Conservation (phyloP, 768 basidiomycete species). For the Lyophyllum shimeji region DNA sequence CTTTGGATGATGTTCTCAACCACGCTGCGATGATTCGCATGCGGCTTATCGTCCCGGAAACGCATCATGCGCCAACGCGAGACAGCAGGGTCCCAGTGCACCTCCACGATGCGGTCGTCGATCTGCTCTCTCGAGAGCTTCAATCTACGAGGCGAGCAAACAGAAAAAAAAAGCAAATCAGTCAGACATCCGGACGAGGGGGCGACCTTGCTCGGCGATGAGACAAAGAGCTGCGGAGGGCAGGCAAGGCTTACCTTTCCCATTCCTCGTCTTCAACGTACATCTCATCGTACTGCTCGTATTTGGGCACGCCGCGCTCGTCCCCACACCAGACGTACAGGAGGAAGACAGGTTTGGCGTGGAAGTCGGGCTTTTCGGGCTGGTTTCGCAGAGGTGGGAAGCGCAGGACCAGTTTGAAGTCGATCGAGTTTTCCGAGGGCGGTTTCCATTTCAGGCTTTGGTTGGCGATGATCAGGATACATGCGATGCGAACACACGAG, state of each 20-base stretch:
- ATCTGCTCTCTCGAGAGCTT: constrained; percentile 82
- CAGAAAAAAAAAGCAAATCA: constrained; percentile 2
- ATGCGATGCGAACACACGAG: not conserved
- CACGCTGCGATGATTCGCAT: constrained; percentile 84
- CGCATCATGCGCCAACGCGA: constrained; percentile 88
- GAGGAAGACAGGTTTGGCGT: constrained; percentile 82
- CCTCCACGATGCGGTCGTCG: constrained; percentile 94
- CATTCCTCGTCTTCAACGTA: constrained; percentile 88
- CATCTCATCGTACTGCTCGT: constrained; percentile 86
- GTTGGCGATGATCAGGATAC: constrained; percentile 3
- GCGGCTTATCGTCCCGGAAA: constrained; percentile 90
- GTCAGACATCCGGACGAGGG: not conserved
- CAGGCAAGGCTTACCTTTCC: constrained; percentile 67
- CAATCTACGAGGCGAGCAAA: constrained; percentile 50
- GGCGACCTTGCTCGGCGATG: constrained; percentile 11
- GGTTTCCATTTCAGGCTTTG: constrained; percentile 98
- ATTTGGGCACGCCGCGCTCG: constrained; percentile 49
- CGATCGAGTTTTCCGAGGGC: constrained; percentile 95
- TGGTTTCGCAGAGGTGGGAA: constrained; percentile 70
- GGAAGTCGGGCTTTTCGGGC: constrained; percentile 69
- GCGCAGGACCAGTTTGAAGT: constrained; percentile 94
- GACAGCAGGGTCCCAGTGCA: constrained; percentile 76
- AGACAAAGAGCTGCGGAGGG: constrained; percentile 10
- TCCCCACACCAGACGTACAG: constrained; percentile 84
- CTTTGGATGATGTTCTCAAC: constrained; percentile 89